A percentile compares a stretch with the other conserved stretches of the same genome.
phyloP scores from a whole-genome alignment of 129 eudicot genomes.

The Glebionis coronaria region DNA sequence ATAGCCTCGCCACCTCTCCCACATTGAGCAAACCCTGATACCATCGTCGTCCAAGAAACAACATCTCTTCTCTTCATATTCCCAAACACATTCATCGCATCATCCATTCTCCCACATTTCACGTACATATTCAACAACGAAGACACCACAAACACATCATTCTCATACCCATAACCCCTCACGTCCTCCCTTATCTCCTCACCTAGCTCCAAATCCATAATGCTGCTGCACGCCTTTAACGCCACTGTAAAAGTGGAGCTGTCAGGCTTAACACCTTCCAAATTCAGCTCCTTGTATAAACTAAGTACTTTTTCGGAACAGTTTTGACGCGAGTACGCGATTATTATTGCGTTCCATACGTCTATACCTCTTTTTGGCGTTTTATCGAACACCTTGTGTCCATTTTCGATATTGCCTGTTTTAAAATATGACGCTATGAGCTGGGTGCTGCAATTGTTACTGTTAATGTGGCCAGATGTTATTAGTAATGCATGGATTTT shows the following conservation, averaged over 20 bases:
- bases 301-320: constrained; percentile 43
- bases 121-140: constrained; percentile 61
- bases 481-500: constrained; percentile 59
- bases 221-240: constrained; percentile 69
- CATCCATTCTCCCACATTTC: constrained; percentile 72
- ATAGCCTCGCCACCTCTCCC: constrained; percentile 58
- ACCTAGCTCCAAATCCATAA: constrained; percentile 56
- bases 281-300: constrained; percentile 40
- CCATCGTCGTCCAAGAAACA: constrained; percentile 78
- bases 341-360: constrained; percentile 69
- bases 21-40: constrained; percentile 60
- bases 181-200: constrained; percentile 51
- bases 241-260: constrained; percentile 86
- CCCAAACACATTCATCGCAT: constrained; percentile 62
- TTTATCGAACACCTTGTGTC: constrained; percentile 65
- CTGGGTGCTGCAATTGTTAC: constrained; percentile 40
- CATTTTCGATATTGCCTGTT: constrained; percentile 42
- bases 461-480: constrained; percentile 41
- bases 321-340: constrained; percentile 43
- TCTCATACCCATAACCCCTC: constrained; percentile 50
- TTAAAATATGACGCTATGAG: constrained; percentile 55
- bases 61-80: constrained; percentile 54
- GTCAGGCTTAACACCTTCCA: constrained; percentile 54
- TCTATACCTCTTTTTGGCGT: constrained; percentile 55
- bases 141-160: constrained; percentile 72